Evolutionary conservation across 225 moss, liverwort and hornwort genomes (phyloP), one percentile per base, ranked within the genome.

Genomic region (Anthoceros angustus): DNA sequence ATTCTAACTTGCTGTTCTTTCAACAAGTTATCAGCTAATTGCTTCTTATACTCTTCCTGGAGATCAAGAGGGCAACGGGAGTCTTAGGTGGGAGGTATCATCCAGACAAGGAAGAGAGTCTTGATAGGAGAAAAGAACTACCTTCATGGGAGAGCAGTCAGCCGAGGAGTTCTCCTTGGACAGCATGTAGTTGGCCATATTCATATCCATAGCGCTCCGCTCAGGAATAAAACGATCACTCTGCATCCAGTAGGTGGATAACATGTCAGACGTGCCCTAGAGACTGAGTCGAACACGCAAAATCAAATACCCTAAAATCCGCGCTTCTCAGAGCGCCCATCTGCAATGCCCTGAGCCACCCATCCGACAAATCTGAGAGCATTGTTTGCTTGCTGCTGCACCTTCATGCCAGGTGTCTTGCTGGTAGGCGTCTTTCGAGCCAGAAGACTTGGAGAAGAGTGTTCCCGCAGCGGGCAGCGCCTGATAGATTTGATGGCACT

Each of bases 41-140:
- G 95, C 74, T 86, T 98, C 84, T 98, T 98, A 63, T 98, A 91
- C 60, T 91, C 95, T 65, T 91, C 95, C 94, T 95, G 94, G 64
- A 66, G 55, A 49, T 8, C 23, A 66, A 24, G 12, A n/a, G n/a
- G n/a, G n/a, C n/a, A n/a, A n/a, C n/a, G n/a, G n/a, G n/a, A n/a
- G n/a, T n/a, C n/a, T n/a, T n/a, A n/a, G n/a, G n/a, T n/a, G n/a
- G n/a, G n/a, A n/a, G n/a, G n/a, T n/a, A n/a, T n/a, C n/a, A n/a
- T n/a, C n/a, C n/a, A n/a, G n/a, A n/a, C n/a, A n/a, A n/a, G n/a
- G n/a, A n/a, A n/a, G n/a, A n/a, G n/a, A n/a, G n/a, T n/a, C n/a
- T n/a, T n/a, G n/a, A n/a, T 18, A 62, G 18, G 8, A n/a, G 18
- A 15, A 60, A 70, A 23, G 8, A 25, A 3, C 7, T 72, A 85